These are phyloP conservation scores for Cladosporium cucumerinum DNA, from an alignment of 2,329 filamentous ascomycete species.

Conservation along the genomic window DNA sequence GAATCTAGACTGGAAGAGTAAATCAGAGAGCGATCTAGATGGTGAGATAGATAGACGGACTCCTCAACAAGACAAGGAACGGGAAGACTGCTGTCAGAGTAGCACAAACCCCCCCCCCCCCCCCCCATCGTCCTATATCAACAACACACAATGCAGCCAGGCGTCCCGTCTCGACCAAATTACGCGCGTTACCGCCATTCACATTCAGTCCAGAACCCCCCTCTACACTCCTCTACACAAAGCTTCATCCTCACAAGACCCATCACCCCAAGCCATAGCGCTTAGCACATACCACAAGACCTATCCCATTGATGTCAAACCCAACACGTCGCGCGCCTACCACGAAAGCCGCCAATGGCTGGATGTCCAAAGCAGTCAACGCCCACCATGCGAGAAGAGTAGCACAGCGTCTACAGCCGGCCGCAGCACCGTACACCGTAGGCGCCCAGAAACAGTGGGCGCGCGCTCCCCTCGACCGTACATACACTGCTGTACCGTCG, in stretches of 20 bases:
- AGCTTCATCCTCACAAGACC: background rate
- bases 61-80: background rate
- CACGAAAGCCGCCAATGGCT: background rate
- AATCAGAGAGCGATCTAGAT: background rate
- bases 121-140: slow-evolving; percentile 1
- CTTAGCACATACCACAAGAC: background rate
- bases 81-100: background rate
- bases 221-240: background rate
- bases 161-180: background rate
- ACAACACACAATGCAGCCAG: background rate
- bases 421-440: background rate
- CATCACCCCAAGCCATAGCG: background rate
- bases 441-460: background rate
- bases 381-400: background rate
- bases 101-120: background rate
- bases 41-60: background rate
- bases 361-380: background rate
- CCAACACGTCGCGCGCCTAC: background rate
- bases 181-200: background rate
- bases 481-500: background rate
- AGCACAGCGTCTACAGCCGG: background rate
- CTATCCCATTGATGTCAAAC: background rate
- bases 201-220: background rate
- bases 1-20: background rate
- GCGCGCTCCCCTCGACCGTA: background rate